Percentiles rank a stretch among this genome's conserved stretches.
Evolutionary conservation across 2,329 filamentous ascomycete species (phyloP).

Genomic region (Aspergillus calidoustus): DNA sequence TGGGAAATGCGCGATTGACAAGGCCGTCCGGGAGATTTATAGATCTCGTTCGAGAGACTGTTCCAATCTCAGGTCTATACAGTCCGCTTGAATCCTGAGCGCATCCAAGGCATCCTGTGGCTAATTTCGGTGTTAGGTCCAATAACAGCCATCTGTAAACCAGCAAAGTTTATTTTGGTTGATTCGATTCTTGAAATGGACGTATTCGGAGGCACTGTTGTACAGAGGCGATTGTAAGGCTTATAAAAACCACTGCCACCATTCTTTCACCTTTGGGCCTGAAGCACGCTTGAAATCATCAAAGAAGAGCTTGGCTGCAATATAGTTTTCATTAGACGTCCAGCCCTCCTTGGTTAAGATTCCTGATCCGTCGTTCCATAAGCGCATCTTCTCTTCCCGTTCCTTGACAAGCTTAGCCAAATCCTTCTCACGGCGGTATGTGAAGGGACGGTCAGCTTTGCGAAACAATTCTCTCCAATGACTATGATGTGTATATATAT

Average conservation of each 20-base stretch:
- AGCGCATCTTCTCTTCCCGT: constrained; percentile 37
- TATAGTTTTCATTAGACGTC: constrained; percentile 43
- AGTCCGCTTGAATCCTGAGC: too few relatives aligned
- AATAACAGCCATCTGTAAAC: too few relatives aligned
- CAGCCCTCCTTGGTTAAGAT: constrained; percentile 46
- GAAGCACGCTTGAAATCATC: not conserved
- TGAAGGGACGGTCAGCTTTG: constrained; percentile 24
- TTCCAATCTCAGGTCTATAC: too few relatives aligned
- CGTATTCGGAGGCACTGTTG: not conserved
- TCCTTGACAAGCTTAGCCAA: constrained; percentile 21
- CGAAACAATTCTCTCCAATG: constrained; percentile 24
- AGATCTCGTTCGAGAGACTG: too few relatives aligned
- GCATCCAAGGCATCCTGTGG: too few relatives aligned
- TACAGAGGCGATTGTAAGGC: not conserved
- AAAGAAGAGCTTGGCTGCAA: constrained; percentile 30
- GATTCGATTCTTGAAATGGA: too few relatives aligned
- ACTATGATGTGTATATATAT: constrained; percentile 2
- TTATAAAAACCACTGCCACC: not conserved
- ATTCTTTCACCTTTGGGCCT: not conserved
- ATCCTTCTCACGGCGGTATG: constrained; percentile 29
- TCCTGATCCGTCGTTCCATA: constrained; percentile 40
- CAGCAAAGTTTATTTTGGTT: too few relatives aligned
- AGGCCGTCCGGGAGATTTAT: too few relatives aligned
- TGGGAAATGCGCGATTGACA: too few relatives aligned
- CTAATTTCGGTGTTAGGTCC: too few relatives aligned